Evolutionary conservation across 176 grass and related monocot species (phyloP), one percentile per base, ranked within the genome.

Genomic region (Ensete glaucum): DNA sequence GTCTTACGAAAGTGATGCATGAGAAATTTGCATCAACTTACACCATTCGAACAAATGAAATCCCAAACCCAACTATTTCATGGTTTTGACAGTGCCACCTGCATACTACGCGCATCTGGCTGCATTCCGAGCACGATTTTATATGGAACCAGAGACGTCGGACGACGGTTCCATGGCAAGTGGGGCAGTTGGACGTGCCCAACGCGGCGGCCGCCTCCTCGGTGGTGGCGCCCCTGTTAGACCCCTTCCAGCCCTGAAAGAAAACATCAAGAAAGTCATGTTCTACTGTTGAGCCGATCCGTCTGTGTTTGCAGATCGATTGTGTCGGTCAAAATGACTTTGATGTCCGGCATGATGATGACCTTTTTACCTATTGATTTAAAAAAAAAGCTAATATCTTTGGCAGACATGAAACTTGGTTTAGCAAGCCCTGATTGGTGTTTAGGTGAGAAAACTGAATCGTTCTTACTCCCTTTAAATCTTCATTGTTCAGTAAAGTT

Each of bases 31-130:
- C 50, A 51, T 34, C 67, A 2, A 25, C 13, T 24, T 50, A 7
- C 19, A 26, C 1, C 12, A 10, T 23, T 12, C 0, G 8, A 2
- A 21, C 17, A 5, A 20, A 13, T 55, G 11, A 19, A 43, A 43
- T 5, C 34, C 34, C 34, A 0, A 43, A 43, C 34, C 9, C 22
- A 62, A n/a, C n/a, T 75, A 12, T 50, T 59, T 58, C 49, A 25
- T 64, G 23, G 51, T 53, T 25, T 73, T 55, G 25, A 75, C 77
- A 96, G 92, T 91, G 22, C 92, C 92, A 43, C 92, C 92, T 7
- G 92, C 92, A 0, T 96, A 96, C 69, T 96, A 96, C 11, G 92
- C 92, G 81, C 92, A 91, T 58, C 79, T 91, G 64, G 92, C 92
- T 15, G 92, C 92, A 54, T 96, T 96, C 54, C 84, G 92, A 0